phyloP scores from a whole-genome alignment of 208 protist genomes.

The Trypanosomatidae sp. region DNA sequence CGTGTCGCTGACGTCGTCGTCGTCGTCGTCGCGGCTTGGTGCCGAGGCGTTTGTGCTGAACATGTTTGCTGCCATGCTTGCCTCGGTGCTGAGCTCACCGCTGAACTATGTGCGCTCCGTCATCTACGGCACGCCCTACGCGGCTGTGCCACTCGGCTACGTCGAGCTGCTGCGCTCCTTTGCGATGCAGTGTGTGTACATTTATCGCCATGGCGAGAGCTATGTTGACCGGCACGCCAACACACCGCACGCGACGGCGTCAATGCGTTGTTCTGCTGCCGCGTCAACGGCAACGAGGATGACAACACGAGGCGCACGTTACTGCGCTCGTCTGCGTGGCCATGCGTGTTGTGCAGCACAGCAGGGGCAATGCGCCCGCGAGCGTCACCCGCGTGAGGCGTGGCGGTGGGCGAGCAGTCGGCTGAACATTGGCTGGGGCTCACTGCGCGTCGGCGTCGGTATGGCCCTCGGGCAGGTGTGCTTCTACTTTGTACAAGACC shows the following conservation, averaged over 20 bases:
- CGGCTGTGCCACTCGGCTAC: conserved; percentile 56
- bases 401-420: conserved; percentile 72
- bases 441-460: conserved; percentile 71
- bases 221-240: conserved; percentile 26
- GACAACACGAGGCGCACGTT: no score
- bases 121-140: conserved; percentile 64
- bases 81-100: conserved; percentile 72
- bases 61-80: conserved; percentile 53
- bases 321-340: not conserved
- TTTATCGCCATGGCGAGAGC: conserved; percentile 48
- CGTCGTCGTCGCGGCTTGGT: conserved; percentile 10
- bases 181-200: conserved; percentile 54
- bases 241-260: not conserved
- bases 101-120: conserved; percentile 84
- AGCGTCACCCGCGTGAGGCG: conserved; percentile 45
- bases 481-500: conserved; percentile 64
- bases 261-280: not conserved
- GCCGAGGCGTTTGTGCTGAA: conserved; percentile 56
- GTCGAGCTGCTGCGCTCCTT: conserved; percentile 49
- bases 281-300: not conserved
- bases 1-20: not conserved
- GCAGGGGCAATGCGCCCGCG: no score
- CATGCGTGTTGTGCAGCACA: no score
- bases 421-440: conserved; percentile 86
- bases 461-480: conserved; percentile 80